These are phyloP conservation scores for Mycena leptocephala DNA, from an alignment of 768 basidiomycete genomes.

Conservation along the genomic window DNA sequence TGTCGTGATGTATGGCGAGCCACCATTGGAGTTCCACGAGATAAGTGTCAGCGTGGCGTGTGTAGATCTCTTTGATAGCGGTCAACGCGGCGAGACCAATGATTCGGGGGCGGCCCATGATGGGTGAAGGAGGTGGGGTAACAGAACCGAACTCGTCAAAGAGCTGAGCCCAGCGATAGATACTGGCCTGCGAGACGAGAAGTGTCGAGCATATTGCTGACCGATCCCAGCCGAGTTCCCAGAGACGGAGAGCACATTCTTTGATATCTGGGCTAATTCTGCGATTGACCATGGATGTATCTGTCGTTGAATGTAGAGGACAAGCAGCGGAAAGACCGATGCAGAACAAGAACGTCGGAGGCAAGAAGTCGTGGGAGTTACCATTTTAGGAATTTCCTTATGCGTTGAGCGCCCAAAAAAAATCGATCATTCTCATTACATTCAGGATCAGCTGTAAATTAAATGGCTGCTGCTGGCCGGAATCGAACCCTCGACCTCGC, in stretches of 20 bases:
- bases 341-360: no score
- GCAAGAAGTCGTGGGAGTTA: not conserved
- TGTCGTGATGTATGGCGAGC: slow-evolving; percentile 42
- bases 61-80: slow-evolving; percentile 40
- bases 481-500: no score
- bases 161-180: slow-evolving; percentile 18
- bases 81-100: slow-evolving; percentile 37
- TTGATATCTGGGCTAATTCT: slow-evolving; percentile 46
- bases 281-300: slow-evolving; percentile 37
- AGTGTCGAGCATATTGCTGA: not conserved
- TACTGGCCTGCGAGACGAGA: slow-evolving; percentile 6
- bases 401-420: not conserved
- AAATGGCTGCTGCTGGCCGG: no score
- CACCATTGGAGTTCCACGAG: slow-evolving; percentile 42
- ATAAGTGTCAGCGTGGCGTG: slow-evolving; percentile 29
- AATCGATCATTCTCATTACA: slow-evolving; percentile 3
- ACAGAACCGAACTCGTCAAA: slow-evolving; percentile 19
- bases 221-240: slow-evolving; percentile 40
- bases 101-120: slow-evolving; percentile 37
- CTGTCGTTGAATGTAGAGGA: not conserved
- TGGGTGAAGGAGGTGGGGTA: slow-evolving; percentile 27
- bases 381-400: not conserved
- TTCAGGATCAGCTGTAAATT: slow-evolving; percentile 4
- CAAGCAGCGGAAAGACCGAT: no score
- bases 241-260: slow-evolving; percentile 43